A percentile compares a stretch with the other conserved stretches of the same genome.
Evolutionary conservation across 2,329 filamentous ascomycete genomes (phyloP).

Genomic region (Endothia cerciana): DNA sequence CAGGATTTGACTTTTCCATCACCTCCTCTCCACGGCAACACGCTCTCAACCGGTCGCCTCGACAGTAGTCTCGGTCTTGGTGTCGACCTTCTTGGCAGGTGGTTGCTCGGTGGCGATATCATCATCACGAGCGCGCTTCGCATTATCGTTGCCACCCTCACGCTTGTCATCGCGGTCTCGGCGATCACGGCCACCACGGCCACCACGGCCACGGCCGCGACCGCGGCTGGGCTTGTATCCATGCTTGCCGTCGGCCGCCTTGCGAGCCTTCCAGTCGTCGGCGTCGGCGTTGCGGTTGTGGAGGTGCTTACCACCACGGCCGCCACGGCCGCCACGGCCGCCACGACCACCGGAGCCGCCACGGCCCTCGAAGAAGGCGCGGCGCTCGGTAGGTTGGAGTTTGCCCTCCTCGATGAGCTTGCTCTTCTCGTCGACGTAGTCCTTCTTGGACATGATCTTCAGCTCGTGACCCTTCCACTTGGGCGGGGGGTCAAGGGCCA

Average conservation of each 20-base stretch:
- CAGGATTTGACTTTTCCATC: slow-evolving; percentile 3
- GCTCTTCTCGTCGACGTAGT: slow-evolving; percentile 80
- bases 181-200: slow-evolving; percentile 43
- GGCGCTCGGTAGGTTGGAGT: slow-evolving; percentile 60
- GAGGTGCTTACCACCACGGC: slow-evolving; percentile 44
- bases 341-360: slow-evolving; percentile 34
- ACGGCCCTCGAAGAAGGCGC: slow-evolving; percentile 52
- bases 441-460: slow-evolving; percentile 83
- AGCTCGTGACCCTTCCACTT: slow-evolving; percentile 82
- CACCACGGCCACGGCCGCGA: slow-evolving; percentile 42
- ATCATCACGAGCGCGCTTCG: slow-evolving; percentile 61
- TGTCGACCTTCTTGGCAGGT: slow-evolving; percentile 66
- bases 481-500: slow-evolving; percentile 78
- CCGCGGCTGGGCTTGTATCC: slow-evolving; percentile 57
- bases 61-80: slow-evolving; percentile 45
- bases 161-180: slow-evolving; percentile 45
- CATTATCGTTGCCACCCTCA: slow-evolving; percentile 40
- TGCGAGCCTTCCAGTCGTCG: slow-evolving; percentile 67
- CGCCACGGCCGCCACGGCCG: slow-evolving; percentile 43
- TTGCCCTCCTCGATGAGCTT: slow-evolving; percentile 73
- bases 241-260: slow-evolving; percentile 63
- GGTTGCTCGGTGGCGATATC: slow-evolving; percentile 48
- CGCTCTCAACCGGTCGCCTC: slow-evolving; percentile 29
- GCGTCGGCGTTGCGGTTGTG: slow-evolving; percentile 46
- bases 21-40: background rate